Evolutionary conservation across 176 grass and related monocot species (phyloP), one percentile per base, ranked within the genome.

Genomic region (Juncus effusus): DNA sequence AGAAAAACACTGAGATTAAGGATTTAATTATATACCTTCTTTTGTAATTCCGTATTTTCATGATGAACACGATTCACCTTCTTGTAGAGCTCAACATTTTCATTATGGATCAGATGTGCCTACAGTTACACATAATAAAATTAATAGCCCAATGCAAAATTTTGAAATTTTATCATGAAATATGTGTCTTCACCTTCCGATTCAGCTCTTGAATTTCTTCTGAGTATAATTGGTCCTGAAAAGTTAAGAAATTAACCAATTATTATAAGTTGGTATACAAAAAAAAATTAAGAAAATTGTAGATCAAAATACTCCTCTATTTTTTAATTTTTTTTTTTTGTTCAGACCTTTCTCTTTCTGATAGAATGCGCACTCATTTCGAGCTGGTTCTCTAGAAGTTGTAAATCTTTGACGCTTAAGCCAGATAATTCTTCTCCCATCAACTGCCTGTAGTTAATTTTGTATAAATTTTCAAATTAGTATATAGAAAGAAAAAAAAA

Each of bases 371-470:
- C 53, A 50, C 84, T 96, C 51, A 74, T 80, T 59, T 87, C 86
- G 42, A 87, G 73, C 15, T 62, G 76, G 60, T 72, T 87, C 62
- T 90, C 91, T 59, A 90, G 42, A 54, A 64, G 47, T 64, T 85
- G 87, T 57, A 90, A 75, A 62, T 87, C 78, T 69, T 40, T 75
- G 16, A 76, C 60, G 62, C 50, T 57, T 75, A 90, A 62, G 42
- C 83, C 73, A 42, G 87, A 96, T 66, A 90, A 82, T 62, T 87
- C 78, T 80, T 87, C 78, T 56, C 87, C 86, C 72, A 85, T 87
- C 67, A 90, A 63, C 51, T 90, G 86, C 81, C 91, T 95, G 79
- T 59, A 76, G 38, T 63, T 37, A 54, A 2, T 16, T 15, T 15
- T 42, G 40, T 59, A 7, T 11, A 61, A 51, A 70, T 63, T 61